A percentile compares a stretch with the other conserved stretches of the same genome.
phyloP scores from a whole-genome alignment of 805 yeast genomes.

The Wickerhamiella brachini region DNA sequence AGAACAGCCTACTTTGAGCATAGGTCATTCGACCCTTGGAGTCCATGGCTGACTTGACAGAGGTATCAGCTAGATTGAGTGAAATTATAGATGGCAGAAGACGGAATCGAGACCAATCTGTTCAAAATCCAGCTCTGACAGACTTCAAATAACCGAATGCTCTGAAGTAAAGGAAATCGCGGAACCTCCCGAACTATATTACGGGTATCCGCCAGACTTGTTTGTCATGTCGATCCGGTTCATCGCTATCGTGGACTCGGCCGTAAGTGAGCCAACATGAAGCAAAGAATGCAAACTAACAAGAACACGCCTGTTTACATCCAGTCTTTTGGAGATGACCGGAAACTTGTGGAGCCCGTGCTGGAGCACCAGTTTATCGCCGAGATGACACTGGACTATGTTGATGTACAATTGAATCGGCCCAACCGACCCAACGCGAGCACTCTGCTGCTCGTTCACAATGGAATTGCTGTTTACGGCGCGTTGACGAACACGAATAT shows the following conservation, averaged over 20 bases:
- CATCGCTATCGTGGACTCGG: constrained; percentile 12
- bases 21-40: background rate
- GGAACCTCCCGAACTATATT: too few species aligned
- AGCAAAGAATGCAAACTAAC: background rate
- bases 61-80: too few species aligned
- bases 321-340: constrained; percentile 10
- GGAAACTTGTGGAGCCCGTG: background rate
- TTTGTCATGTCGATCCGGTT: constrained; percentile 9
- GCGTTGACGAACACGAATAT: constrained; percentile 23
- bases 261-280: background rate
- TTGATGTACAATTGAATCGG: constrained; percentile 15
- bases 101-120: too few species aligned
- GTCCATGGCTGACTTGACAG: background rate
- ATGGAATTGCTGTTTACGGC: constrained; percentile 27
- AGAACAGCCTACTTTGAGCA: background rate
- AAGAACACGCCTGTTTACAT: constrained; percentile 10
- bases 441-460: constrained; percentile 22
- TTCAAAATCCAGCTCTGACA: too few species aligned
- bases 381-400: constrained; percentile 26
- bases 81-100: too few species aligned
- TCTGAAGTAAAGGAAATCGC: background rate
- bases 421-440: constrained; percentile 12
- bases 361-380: constrained; percentile 24
- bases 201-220: background rate
- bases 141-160: too few species aligned